These are phyloP conservation scores for Stagonosporopsis rhizophila DNA, from an alignment of 2,329 filamentous ascomycete species.

Conservation along the genomic window DNA sequence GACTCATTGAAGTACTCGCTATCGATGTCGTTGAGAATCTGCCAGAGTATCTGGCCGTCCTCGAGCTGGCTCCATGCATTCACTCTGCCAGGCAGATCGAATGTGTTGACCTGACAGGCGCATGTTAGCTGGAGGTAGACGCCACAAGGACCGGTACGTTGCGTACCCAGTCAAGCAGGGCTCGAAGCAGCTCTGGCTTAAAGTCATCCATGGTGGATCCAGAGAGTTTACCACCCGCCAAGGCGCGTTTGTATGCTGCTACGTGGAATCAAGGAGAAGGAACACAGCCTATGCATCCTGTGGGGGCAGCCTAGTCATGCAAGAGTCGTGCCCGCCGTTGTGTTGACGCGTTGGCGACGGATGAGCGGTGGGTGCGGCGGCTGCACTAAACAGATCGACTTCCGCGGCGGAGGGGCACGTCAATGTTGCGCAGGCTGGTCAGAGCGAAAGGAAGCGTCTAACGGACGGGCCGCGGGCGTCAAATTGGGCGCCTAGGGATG, in stretches of 20 bases:
- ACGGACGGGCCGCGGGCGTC: background rate
- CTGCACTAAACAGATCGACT: slow-evolving; percentile 27
- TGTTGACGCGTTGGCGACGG: slow-evolving; percentile 36
- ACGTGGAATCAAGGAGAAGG: slow-evolving; percentile 21
- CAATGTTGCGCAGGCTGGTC: slow-evolving; percentile 4
- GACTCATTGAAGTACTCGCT: slow-evolving; percentile 56
- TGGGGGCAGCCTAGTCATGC: slow-evolving; percentile 25
- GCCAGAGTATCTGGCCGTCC: slow-evolving; percentile 58
- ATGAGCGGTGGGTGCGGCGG: slow-evolving; percentile 15
- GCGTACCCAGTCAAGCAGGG: slow-evolving; percentile 50
- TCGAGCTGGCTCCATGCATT: slow-evolving; percentile 53
- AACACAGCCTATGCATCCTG: slow-evolving; percentile 41
- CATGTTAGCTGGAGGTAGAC: slow-evolving; percentile 11
- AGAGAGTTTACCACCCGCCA: slow-evolving; percentile 30
- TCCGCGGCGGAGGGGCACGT: slow-evolving; percentile 22
- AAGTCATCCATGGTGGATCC: slow-evolving; percentile 47
- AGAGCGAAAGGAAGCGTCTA: slow-evolving; percentile 3
- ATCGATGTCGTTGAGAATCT: slow-evolving; percentile 57
- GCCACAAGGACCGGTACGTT: background rate
- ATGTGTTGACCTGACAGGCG: slow-evolving; percentile 52
- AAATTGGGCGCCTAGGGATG: slow-evolving; percentile 10
- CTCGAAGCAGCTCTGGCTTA: slow-evolving; percentile 49
- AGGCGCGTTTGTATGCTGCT: slow-evolving; percentile 21
- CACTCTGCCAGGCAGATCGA: slow-evolving; percentile 49
- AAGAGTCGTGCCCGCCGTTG: slow-evolving; percentile 16